phyloP scores from a whole-genome alignment of 2,329 filamentous ascomycete species.

The Biscogniauxia mediterranea region DNA sequence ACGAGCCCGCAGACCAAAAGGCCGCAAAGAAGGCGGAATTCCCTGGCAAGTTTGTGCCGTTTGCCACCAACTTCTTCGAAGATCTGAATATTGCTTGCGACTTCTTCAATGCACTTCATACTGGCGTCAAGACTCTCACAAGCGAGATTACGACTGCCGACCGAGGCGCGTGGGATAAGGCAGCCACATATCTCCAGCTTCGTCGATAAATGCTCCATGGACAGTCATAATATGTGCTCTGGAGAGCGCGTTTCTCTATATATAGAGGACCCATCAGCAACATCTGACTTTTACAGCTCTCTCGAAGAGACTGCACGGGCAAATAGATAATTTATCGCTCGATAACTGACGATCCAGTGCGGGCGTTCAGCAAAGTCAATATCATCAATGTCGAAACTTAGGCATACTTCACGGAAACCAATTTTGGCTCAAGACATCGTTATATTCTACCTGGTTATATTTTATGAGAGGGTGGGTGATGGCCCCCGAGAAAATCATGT shows the following conservation, averaged over 20 bases:
- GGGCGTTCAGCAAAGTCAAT: background rate
- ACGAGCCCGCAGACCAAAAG: conserved; percentile 50
- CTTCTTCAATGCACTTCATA: conserved; percentile 58
- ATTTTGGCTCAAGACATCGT: background rate
- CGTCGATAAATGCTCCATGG: conserved; percentile 21
- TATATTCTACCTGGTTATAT: background rate
- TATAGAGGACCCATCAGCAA: background rate
- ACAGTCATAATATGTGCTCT: background rate
- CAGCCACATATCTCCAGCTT: conserved; percentile 50
- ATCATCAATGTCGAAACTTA: background rate
- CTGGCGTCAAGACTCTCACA: conserved; percentile 55
- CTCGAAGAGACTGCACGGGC: background rate
- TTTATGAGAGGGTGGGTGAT: background rate
- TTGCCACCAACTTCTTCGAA: conserved; percentile 55
- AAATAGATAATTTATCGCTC: background rate
- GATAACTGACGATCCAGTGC: background rate
- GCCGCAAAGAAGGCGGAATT: conserved; percentile 49
- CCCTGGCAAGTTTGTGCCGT: conserved; percentile 54
- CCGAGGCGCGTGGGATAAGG: conserved; percentile 53
- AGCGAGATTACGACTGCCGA: conserved; percentile 45
- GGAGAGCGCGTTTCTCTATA: background rate
- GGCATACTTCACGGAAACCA: background rate
- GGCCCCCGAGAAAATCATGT: background rate
- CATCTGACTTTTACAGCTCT: background rate
- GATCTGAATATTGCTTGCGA: conserved; percentile 57